phyloP scores from a whole-genome alignment of 2,329 filamentous ascomycete genomes.

The Beauveria sp. region DNA sequence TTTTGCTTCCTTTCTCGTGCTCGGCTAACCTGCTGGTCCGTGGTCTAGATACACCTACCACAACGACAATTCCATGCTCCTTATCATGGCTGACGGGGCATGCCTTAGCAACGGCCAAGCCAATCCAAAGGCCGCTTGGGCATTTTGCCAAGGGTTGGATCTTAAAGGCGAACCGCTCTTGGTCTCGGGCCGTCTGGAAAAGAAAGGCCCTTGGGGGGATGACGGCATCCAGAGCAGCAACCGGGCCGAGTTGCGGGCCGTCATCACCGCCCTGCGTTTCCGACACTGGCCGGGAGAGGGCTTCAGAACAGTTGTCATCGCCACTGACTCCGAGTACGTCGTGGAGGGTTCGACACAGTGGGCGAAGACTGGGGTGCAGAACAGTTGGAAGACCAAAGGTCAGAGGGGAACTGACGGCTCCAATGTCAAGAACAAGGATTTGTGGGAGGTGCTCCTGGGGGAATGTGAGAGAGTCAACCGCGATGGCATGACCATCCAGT shows the following conservation, averaged over 20 bases:
- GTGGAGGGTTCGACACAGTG: constrained; percentile 36
- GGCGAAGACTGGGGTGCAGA: constrained; percentile 34
- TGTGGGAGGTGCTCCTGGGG: constrained; percentile 42
- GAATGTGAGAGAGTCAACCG: constrained; percentile 26
- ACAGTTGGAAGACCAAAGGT: constrained; percentile 34
- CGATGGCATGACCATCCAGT: constrained; percentile 27
- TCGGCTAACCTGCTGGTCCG: constrained; percentile 2
- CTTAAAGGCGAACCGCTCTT: constrained; percentile 12
- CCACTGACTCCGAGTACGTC: constrained; percentile 47
- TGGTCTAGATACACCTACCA: constrained; percentile 24
- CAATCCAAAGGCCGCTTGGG: constrained; percentile 33
- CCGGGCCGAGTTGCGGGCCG: constrained; percentile 48
- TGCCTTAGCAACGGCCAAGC: constrained; percentile 34
- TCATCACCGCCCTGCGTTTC: constrained; percentile 40
- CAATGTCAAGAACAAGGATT: constrained; percentile 40
- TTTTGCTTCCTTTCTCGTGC: background rate
- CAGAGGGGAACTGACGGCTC: constrained; percentile 11
- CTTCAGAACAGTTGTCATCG: constrained; percentile 37
- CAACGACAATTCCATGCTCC: constrained; percentile 21
- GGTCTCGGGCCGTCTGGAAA: constrained; percentile 32
- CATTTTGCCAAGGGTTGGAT: constrained; percentile 23
- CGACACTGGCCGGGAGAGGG: constrained; percentile 36
- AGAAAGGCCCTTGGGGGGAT: constrained; percentile 33
- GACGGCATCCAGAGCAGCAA: constrained; percentile 37
- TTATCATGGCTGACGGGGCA: constrained; percentile 40